Evolutionary conservation across 371 early-diverging fungal genomes (phyloP).

Genomic region (Actinomortierella wolfii): DNA sequence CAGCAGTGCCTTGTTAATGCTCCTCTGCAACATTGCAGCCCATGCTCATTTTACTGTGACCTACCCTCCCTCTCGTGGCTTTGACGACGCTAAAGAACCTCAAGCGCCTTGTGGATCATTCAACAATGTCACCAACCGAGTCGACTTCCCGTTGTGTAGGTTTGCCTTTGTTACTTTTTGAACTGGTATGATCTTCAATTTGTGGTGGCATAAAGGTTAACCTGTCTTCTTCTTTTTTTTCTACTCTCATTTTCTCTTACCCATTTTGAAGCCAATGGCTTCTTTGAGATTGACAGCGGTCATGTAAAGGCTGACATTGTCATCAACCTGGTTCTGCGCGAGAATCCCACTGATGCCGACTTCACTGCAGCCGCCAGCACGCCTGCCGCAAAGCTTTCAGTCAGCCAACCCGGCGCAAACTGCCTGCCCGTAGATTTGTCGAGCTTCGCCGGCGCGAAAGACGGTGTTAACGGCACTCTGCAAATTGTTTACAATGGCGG

Average conservation of each 20-base stretch:
- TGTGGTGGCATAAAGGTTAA: too few species aligned
- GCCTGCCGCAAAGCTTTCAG: slow-evolving; percentile 18
- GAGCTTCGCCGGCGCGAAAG: slow-evolving; percentile 32
- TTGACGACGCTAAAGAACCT: slow-evolving; percentile 53
- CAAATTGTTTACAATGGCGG: slow-evolving; percentile 63
- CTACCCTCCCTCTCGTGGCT: slow-evolving; percentile 62
- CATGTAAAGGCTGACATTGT: slow-evolving; percentile 52
- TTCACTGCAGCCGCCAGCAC: slow-evolving; percentile 44
- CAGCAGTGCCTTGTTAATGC: slow-evolving; percentile 19
- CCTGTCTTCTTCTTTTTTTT: not conserved
- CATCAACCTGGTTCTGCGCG: slow-evolving; percentile 50
- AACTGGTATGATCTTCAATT: not conserved
- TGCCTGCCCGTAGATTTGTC: slow-evolving; percentile 53
- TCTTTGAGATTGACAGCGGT: slow-evolving; percentile 54
- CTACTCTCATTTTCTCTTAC: not conserved
- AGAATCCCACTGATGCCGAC: slow-evolving; percentile 46
- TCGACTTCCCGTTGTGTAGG: slow-evolving; percentile 53
- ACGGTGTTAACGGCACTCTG: slow-evolving; percentile 59
- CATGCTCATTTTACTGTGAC: slow-evolving; percentile 54
- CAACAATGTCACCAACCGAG: slow-evolving; percentile 46
- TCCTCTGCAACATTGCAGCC: slow-evolving; percentile 36
- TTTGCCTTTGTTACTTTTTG: slow-evolving; percentile 1
- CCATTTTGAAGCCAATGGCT: slow-evolving; percentile 43
- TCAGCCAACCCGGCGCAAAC: slow-evolving; percentile 49
- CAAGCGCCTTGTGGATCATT: slow-evolving; percentile 61